Conservation (phyloP, 805 yeast genomes). For the Candida corydali region DNA sequence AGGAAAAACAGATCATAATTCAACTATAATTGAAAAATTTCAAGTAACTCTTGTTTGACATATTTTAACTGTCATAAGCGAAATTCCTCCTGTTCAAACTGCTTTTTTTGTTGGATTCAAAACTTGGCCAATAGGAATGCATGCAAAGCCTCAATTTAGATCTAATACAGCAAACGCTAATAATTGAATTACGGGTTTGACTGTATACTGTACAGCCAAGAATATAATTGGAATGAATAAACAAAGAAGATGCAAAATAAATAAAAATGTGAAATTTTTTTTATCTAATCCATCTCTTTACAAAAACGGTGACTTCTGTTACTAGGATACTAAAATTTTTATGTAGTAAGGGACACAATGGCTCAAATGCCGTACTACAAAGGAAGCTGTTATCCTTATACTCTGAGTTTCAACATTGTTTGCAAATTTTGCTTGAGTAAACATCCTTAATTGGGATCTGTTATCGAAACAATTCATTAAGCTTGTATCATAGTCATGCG, state of each 20-base stretch:
- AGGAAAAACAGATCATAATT: background rate
- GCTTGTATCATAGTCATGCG: no score
- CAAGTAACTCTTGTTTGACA: no score
- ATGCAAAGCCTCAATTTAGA: background rate
- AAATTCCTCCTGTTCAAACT: no score
- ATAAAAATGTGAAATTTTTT: no score
- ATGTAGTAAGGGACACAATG: no score
- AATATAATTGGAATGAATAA: no score
- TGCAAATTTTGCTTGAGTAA: background rate
- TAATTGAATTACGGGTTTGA: background rate
- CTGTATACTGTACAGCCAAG: background rate
- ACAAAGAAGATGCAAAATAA: background rate
- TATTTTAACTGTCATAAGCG: background rate
- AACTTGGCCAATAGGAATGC: background rate
- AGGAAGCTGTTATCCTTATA: no score
- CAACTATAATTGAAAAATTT: background rate
- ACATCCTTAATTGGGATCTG: no score
- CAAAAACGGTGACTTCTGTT: no score
- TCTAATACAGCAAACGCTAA: background rate
- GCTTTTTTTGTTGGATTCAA: background rate
- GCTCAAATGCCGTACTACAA: background rate
- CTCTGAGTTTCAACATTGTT: background rate
- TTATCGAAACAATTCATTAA: no score
- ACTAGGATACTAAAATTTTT: no score
- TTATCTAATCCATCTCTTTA: conserved; percentile 1